These are phyloP conservation scores for Hansenula lynferdii DNA, from an alignment of 1,139 yeast genomes.

Conservation along the genomic window DNA sequence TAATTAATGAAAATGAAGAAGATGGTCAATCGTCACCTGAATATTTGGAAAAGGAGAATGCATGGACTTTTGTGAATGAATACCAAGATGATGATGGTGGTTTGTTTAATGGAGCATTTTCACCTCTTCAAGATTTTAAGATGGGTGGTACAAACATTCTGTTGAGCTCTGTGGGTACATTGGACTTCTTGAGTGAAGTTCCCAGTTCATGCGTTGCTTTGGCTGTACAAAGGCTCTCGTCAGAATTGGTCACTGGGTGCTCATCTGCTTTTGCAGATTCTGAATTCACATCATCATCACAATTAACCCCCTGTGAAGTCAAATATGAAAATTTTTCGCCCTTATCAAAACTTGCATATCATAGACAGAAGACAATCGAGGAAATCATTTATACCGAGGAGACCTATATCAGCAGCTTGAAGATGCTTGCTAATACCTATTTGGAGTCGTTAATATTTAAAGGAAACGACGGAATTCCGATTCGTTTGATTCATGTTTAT, in stretches of 20 bases:
- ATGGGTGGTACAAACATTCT: not conserved
- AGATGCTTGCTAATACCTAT: conserved; percentile 30
- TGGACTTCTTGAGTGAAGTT: conserved; percentile 8
- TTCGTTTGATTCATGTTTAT: conserved; percentile 16
- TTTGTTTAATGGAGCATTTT: not conserved
- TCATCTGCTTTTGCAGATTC: conserved; percentile 1
- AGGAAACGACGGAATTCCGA: conserved; percentile 23
- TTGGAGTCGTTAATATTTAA: conserved; percentile 16
- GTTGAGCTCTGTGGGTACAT: not conserved
- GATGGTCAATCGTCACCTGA: too few relatives aligned
- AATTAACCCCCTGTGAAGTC: conserved; percentile 11
- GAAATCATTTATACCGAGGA: conserved; percentile 47
- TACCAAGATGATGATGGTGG: not conserved
- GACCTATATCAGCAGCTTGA: conserved; percentile 38
- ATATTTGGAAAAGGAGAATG: too few relatives aligned
- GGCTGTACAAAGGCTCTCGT: conserved; percentile 7
- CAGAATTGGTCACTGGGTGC: conserved; percentile 2
- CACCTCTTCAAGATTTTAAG: conserved; percentile 1
- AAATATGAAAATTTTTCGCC: conserved; percentile 13
- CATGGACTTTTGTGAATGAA: not conserved
- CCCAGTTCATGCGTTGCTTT: conserved; percentile 12
- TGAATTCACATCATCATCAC: conserved; percentile 16
- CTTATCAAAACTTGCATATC: conserved; percentile 20
- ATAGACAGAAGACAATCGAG: conserved; percentile 34
- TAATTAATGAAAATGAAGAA: too few relatives aligned